Base-by-base conservation (phyloP, 176 grass and related monocot species). In the Oropetium thomaeum region DNA sequence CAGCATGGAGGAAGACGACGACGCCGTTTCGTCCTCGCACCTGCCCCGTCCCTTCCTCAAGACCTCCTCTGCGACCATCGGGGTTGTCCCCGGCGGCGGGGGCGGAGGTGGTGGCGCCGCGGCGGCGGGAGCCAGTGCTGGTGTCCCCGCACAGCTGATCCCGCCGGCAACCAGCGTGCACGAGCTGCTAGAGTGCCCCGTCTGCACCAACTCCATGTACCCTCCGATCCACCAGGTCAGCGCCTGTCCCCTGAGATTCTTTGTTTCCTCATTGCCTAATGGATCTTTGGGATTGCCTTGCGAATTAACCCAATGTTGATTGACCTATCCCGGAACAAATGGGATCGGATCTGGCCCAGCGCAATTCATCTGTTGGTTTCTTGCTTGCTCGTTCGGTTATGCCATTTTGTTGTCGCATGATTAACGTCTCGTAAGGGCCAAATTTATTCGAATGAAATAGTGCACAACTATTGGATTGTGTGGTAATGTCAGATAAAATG, bases 191-290 rank as follows among this genome's bases (percentile, higher is more conserved):
- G 96, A 98, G 75, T 98, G 96, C 75, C 96, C 96, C 71, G 96
- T 98, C 47, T 98, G 96, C 83, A 94, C 91, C 81, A 92, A 94
- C 71, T 98, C 91, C 67, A 98, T 98, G 96, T 98, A 95, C 75
- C 89, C 93, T 40, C 89, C 90, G 26, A 96, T 96, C 67, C 85
- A 92, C 67, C 89, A 89, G 89, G 84, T 88, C 5, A 47, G 79
- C 34, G 3, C 23, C 47, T 10, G 22, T 23, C 9, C 17, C 2
- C n/a, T 0, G 20, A 8, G 53, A 27, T 57, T 57, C 53, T 27
- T 26, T 4, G 23, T 27, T 27, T 26, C 23, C 13, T 57, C 10
- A 27, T 57, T 13, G 53, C 23, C 23, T 27, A 27, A 53, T 27
- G 53, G 6, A 57, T 57, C 53, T 57, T 42, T 27, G 10, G 53